Conservation (phyloP, 2,329 filamentous ascomycete genomes). For the Magnaporthiopsis rhizophila region DNA sequence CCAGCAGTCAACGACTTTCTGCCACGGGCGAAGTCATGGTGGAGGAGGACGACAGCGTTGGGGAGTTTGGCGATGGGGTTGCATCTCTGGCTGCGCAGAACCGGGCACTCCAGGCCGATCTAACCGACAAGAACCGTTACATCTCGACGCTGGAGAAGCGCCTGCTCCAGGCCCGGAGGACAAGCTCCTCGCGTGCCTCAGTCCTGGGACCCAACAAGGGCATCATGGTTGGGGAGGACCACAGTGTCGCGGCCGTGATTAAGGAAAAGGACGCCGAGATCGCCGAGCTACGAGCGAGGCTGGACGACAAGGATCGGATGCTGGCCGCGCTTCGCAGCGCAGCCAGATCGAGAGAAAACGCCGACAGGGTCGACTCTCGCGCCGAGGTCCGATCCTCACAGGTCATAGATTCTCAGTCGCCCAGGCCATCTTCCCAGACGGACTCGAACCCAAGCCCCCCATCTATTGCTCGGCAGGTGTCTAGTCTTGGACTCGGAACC, state of each 20-base stretch:
- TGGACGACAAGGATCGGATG: constrained; percentile 96
- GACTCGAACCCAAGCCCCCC: constrained; percentile 17
- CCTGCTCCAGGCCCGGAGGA: constrained; percentile 78
- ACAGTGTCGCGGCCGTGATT: constrained; percentile 62
- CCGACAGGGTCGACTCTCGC: constrained; percentile 44
- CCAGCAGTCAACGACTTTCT: constrained; percentile 36
- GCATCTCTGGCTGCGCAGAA: constrained; percentile 82
- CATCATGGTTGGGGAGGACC: constrained; percentile 69
- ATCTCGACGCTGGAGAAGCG: constrained; percentile 90
- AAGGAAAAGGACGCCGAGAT: constrained; percentile 92
- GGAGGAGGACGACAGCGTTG: constrained; percentile 63
- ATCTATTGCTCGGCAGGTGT: constrained; percentile 20
- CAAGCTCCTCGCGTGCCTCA: constrained; percentile 82
- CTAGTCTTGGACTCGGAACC: constrained; percentile 38
- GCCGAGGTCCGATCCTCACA: constrained; percentile 24
- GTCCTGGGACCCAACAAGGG: constrained; percentile 51
- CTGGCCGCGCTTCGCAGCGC: constrained; percentile 77
- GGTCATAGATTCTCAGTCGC: constrained; percentile 19
- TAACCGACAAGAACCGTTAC: constrained; percentile 95
- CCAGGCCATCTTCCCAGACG: constrained; percentile 17
- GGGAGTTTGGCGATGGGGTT: constrained; percentile 78
- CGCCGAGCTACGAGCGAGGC: constrained; percentile 73
- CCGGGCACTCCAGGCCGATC: constrained; percentile 83
- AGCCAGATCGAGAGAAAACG: constrained; percentile 75
- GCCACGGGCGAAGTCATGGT: constrained; percentile 27